phyloP scores from a whole-genome alignment of 1,284 basidiomycete species.

The Austroboletus niveus region DNA sequence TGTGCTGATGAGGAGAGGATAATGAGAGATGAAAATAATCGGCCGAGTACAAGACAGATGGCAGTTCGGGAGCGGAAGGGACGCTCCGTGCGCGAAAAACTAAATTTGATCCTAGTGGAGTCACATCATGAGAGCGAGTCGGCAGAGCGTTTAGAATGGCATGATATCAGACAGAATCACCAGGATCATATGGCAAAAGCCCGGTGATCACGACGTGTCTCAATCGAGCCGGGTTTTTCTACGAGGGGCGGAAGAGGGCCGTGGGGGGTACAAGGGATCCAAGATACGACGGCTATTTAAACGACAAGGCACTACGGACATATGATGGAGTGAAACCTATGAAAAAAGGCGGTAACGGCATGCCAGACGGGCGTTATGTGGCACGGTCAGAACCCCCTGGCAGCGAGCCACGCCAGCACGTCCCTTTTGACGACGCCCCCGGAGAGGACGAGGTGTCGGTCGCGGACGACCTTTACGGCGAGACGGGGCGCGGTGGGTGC shows the following conservation, averaged over 20 bases:
- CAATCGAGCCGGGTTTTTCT: neutral
- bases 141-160: too few species aligned
- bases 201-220: neutral
- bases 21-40: neutral
- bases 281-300: slow-evolving; percentile 18
- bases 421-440: slow-evolving; percentile 60
- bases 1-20: neutral
- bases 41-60: too few species aligned
- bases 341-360: slow-evolving; percentile 5
- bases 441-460: slow-evolving; percentile 51
- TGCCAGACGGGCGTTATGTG: slow-evolving; percentile 9
- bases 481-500: slow-evolving; percentile 48
- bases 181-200: neutral
- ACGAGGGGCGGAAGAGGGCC: too few species aligned
- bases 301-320: slow-evolving; percentile 14
- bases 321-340: slow-evolving; percentile 14
- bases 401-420: slow-evolving; percentile 56
- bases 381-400: slow-evolving; percentile 51
- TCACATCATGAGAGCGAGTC: too few species aligned
- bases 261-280: neutral
- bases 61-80: slow-evolving; percentile 4
- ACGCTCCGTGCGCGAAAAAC: slow-evolving; percentile 4
- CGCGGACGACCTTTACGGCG: slow-evolving; percentile 43
- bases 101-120: neutral
- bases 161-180: neutral